Base-by-base conservation (phyloP, 2,329 filamentous ascomycete genomes). In the Alternaria sp. region DNA sequence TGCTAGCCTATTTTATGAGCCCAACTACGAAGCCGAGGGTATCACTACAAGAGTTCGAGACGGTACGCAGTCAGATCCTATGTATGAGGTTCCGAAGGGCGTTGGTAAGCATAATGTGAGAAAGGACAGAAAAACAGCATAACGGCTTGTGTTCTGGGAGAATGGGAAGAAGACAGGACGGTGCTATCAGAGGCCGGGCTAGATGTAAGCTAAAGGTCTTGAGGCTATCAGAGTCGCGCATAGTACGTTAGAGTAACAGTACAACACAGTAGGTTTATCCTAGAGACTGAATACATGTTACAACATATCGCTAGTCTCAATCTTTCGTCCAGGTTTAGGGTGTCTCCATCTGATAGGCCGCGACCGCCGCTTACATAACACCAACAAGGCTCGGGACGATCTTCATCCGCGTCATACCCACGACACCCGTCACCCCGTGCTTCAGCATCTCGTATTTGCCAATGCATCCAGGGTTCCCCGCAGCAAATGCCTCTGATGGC, bases 1-100 rank as follows among this genome's bases (percentile, higher is more conserved):
- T 56, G 59, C 75, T 7, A 82, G 84, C 61, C 56, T 71, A 5
- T 80, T 77, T 24, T 84, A 84, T 54, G 64, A 68, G 20, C 20
- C 20, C 5, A 14, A 16, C 16, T 38, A 24, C 20, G 16, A 38
- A 36, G 6, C 9, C 16, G 28, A 54, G 24, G 16, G 28, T 20
- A 14, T 2, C 22, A 36, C 8, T 30, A 30, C 28, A 11, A 9
- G 47, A n/a, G 30, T 32, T 9, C 47, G 46, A 12, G n/a, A 28
- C 2, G 53, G 26, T 9, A 28, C 53, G 26, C 42, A 30, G 16
- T 42, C 51, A 44, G 57, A 59, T 26, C 38, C 43, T 11, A 24
- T 52, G 14, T 6, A 43, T 18, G 16, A 42, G 6, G 36, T 14
- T 24, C 26, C 46, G 20, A 49, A 49, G 9, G 20, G 22, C 1